A percentile compares a stretch with the other conserved stretches of the same genome.
phyloP scores from a whole-genome alignment of 305 asterid species.

The Ajuga reptans region DNA sequence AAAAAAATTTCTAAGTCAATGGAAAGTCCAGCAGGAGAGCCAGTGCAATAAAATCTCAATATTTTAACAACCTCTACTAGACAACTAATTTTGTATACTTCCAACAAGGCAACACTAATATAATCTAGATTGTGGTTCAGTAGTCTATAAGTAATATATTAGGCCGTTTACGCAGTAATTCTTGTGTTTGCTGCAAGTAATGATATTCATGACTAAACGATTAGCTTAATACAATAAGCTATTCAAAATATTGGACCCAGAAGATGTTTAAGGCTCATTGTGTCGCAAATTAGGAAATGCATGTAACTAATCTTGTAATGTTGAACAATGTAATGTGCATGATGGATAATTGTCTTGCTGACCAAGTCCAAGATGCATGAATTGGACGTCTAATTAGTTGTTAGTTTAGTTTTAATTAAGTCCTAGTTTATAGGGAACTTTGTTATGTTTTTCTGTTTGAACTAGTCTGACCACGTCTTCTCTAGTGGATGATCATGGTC shows the following conservation, averaged over 20 bases:
- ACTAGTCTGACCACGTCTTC: too few species aligned
- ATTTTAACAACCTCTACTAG: not conserved
- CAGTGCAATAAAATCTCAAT: not conserved
- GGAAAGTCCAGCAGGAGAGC: not conserved
- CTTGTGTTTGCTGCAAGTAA: not conserved
- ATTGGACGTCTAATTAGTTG: too few species aligned
- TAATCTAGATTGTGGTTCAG: not conserved
- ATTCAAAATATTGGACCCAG: conserved; percentile 1
- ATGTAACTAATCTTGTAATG: not conserved
- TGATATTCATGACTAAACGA: too few species aligned
- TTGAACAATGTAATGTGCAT: too few species aligned
- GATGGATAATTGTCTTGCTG: too few species aligned
- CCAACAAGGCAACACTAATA: not conserved
- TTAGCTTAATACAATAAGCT: not conserved
- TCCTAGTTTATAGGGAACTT: too few species aligned
- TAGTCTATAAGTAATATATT: not conserved
- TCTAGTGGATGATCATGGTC: too few species aligned
- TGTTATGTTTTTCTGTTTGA: too few species aligned
- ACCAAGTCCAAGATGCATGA: too few species aligned
- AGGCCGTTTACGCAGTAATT: not conserved
- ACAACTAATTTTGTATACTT: not conserved
- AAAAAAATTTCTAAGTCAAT: not conserved
- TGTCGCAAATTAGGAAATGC: not conserved
- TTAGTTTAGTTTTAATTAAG: too few species aligned
- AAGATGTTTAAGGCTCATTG: not conserved